A percentile compares a stretch with the other conserved stretches of the same genome.
These are phyloP conservation scores for Euphorbia peplus DNA, from an alignment of 345 rosid species.

Conservation along the genomic window DNA sequence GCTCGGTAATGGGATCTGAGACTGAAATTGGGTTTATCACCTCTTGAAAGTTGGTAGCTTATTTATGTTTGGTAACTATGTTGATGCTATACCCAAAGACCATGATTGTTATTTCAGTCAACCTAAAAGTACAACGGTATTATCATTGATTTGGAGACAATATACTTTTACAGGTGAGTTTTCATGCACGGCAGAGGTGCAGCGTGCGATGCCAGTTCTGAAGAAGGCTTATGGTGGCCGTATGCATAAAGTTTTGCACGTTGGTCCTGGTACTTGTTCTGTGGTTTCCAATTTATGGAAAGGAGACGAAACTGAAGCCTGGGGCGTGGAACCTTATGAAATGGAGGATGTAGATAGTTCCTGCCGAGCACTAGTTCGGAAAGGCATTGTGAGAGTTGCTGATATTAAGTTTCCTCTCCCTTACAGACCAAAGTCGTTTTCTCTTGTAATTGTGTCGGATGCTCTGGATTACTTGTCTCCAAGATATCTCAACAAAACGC, in stretches of 20 bases:
- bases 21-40: not conserved
- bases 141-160: not conserved
- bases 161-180: conserved; percentile 45
- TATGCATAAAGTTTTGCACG: conserved; percentile 89
- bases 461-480: conserved; percentile 91
- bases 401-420: conserved; percentile 92
- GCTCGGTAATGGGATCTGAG: not conserved
- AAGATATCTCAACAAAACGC: conserved; percentile 82
- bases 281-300: conserved; percentile 75
- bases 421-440: conserved; percentile 81
- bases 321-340: conserved; percentile 98
- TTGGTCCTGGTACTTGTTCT: conserved; percentile 90
- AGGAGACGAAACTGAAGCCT: conserved; percentile 85
- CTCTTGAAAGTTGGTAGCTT: not conserved
- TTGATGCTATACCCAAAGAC: not conserved
- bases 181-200: conserved; percentile 76
- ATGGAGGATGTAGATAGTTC: conserved; percentile 77
- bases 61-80: not conserved
- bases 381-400: conserved; percentile 81
- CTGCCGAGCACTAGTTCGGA: conserved; percentile 70
- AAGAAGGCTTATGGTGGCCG: conserved; percentile 79
- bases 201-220: conserved; percentile 64
- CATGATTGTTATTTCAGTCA: not conserved
- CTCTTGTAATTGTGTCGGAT: conserved; percentile 86
- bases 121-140: not conserved